These are phyloP conservation scores for Alternaria triticina DNA, from an alignment of 2,329 filamentous ascomycete species.

Conservation along the genomic window DNA sequence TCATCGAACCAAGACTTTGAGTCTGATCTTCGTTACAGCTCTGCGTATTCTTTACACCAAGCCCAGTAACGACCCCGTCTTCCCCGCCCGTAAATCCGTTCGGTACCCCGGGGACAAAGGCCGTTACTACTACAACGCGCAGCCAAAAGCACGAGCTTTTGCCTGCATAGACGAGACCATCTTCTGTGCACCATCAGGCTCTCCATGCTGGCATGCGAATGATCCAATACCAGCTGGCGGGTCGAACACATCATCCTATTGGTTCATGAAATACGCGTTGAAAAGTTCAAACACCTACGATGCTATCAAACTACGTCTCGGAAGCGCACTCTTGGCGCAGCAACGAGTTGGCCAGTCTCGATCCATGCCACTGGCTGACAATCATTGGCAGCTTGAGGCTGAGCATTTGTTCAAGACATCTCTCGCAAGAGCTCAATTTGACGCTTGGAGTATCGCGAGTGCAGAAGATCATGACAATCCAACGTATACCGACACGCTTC, in stretches of 20 bases:
- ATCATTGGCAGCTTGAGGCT: constrained; percentile 6
- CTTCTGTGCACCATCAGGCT: not conserved
- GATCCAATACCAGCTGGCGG: not conserved
- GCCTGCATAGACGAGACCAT: not conserved
- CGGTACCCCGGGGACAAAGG: not conserved
- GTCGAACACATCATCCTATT: not conserved
- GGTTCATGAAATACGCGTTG: not conserved
- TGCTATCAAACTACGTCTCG: not conserved
- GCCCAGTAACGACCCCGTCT: not conserved
- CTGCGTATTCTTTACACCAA: not conserved
- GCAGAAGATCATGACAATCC: constrained; percentile 4
- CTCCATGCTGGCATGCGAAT: not conserved
- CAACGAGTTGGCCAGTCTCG: not conserved
- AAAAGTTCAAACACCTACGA: not conserved
- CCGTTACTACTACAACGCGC: not conserved
- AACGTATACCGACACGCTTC: not conserved
- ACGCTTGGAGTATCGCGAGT: constrained; percentile 8
- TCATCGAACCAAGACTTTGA: not conserved
- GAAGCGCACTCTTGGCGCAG: not conserved
- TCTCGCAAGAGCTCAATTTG: constrained; percentile 7
- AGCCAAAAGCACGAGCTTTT: not conserved
- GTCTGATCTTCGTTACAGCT: not conserved
- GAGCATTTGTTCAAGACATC: constrained; percentile 6
- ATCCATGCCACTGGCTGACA: not conserved
- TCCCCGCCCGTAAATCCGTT: not conserved